Base-by-base conservation (phyloP, 768 basidiomycete genomes). In the Hemileccinum rubropunctum region DNA sequence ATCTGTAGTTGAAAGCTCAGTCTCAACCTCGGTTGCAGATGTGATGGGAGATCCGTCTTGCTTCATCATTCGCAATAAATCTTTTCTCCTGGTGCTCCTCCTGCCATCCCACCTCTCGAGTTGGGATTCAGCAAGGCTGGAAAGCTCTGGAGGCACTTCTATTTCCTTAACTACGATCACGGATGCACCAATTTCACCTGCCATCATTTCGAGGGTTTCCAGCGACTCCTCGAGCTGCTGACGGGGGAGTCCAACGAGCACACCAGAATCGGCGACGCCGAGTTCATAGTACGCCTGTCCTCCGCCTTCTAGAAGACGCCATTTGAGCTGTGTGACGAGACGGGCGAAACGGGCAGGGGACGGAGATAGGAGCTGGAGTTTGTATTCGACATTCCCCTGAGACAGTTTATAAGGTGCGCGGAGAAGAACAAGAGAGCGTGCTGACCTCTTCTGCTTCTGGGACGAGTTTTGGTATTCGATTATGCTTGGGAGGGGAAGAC, bases 321-420 rank as follows among this genome's bases (percentile, higher is more conserved):
- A 98, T 63, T 95, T 94, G 69, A 97, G 82, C 70, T 98, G 95
- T 0, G 95, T 98, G 48, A 93, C 89, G 18, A 98, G 85, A 52
- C 86, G 82, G 4, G 81, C 78, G 58, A 91, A 91, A 41, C 90
- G 88, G 4, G 82, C 76, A 0, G 82, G 80, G 13, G 88, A 77
- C 0, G 93, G 91, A 42, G 83, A 76, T 35, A 93, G 79, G 18
- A 95, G 83, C 65, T 93, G 91, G 30, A 95, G 80, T 69, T 97
- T 97, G 75, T 97, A 97, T 69, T 97, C 93, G 51, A 97, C 83
- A 61, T 93, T 94, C 9, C 93, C 93, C 69, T 88, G 74, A 18
- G 6, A 26, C 1, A 20, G 10, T 30, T 48, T n/a, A 30, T 12
- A 27, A n/a, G 17, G 30, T 43, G 30, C 3, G 26, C 6, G n/a